phyloP scores from a whole-genome alignment of 2,329 filamentous ascomycete genomes.

The Xylariales sp. region DNA sequence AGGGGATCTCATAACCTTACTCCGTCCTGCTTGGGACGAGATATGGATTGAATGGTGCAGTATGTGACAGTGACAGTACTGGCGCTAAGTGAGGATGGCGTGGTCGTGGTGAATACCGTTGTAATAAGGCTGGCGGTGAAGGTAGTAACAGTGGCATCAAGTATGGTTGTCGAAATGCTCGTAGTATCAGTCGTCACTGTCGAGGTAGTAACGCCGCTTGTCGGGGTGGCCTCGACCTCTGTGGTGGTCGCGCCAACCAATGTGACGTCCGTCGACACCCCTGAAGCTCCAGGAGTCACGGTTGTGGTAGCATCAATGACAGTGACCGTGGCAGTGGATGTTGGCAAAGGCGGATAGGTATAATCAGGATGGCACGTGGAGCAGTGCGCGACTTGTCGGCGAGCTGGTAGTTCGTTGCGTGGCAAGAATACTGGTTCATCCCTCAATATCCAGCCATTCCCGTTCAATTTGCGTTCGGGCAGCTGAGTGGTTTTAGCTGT shows the following conservation, averaged over 20 bases:
- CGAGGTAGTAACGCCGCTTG: neutral
- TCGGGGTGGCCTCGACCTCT: neutral
- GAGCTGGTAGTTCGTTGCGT: too few species aligned
- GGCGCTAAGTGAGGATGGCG: neutral
- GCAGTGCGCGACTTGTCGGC: neutral
- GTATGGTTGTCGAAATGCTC: neutral
- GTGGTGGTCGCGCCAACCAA: neutral
- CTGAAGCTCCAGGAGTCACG: neutral
- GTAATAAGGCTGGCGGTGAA: neutral
- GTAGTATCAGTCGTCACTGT: neutral
- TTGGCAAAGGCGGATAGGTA: neutral
- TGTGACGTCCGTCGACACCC: neutral
- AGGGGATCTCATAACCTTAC: too few species aligned
- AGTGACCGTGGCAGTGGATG: neutral
- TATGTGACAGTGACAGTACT: neutral
- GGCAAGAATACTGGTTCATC: too few species aligned
- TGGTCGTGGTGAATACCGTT: neutral
- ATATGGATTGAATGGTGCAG: neutral
- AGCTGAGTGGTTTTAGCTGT: neutral
- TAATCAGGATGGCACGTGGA: neutral
- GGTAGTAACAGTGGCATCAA: neutral
- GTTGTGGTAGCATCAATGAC: neutral
- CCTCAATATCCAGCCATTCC: too few species aligned
- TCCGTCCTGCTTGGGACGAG: too few species aligned
- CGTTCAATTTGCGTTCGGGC: neutral